Conservation (phyloP, 2,329 filamentous ascomycete species). For the Aulographum hederae region DNA sequence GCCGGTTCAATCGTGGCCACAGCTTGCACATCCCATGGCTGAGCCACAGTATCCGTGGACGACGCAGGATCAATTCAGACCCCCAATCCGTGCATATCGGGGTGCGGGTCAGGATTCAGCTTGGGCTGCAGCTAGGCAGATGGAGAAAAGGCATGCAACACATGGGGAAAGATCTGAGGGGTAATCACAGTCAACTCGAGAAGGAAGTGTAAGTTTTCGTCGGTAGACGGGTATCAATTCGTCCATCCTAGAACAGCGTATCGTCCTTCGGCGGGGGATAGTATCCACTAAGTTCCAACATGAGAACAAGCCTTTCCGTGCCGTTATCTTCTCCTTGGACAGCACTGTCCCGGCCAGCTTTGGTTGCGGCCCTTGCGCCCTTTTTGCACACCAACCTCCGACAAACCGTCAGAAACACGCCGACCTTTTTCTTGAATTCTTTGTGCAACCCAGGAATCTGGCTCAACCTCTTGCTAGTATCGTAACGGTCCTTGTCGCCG, state of each 20-base stretch:
- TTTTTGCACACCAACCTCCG: constrained; percentile 48
- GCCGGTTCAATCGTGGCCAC: no score
- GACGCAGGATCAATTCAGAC: no score
- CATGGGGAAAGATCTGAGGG: no score
- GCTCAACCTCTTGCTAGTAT: constrained; percentile 13
- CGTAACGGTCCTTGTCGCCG: constrained; percentile 10
- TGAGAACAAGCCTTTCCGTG: constrained; percentile 48
- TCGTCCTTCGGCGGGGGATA: constrained; percentile 22
- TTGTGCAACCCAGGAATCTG: constrained; percentile 37
- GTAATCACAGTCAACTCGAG: no score
- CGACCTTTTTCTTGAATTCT: constrained; percentile 51
- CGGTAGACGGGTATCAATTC: no score
- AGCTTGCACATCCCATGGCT: no score
- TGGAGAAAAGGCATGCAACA: no score
- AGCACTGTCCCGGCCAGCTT: constrained; percentile 7
- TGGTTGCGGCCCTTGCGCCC: constrained; percentile 20
- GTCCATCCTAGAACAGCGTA: not conserved
- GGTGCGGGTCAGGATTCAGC: no score
- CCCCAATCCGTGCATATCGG: no score
- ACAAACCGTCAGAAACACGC: constrained; percentile 58
- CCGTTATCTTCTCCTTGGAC: constrained; percentile 33
- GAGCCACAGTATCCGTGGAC: no score
- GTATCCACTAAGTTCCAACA: constrained; percentile 53
- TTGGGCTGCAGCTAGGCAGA: no score
- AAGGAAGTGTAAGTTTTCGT: no score